These are phyloP conservation scores for Chlorencoelia australis DNA, from an alignment of 2,329 filamentous ascomycete species.

Conservation along the genomic window DNA sequence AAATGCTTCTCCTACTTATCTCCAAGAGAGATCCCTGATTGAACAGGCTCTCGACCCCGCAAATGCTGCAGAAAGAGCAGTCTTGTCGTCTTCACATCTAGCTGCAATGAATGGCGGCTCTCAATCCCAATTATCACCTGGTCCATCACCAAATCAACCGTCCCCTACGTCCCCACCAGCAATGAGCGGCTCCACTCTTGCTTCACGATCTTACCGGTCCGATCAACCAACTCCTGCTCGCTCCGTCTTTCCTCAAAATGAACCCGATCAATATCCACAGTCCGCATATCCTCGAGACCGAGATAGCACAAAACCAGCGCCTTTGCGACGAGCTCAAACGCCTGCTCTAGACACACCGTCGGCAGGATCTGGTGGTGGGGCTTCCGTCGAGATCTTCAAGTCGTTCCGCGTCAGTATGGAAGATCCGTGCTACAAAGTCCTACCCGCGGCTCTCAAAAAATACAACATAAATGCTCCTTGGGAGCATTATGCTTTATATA, in stretches of 20 bases:
- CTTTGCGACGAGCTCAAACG: conserved; percentile 49
- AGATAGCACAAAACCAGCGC: conserved; percentile 25
- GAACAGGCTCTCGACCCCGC: conserved; percentile 60
- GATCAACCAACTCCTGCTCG: conserved; percentile 45
- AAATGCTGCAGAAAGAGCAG: conserved; percentile 56
- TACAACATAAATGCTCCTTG: conserved; percentile 98
- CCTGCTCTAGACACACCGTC: conserved; percentile 51
- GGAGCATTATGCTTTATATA: conserved; percentile 95
- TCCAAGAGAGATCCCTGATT: conserved; percentile 55
- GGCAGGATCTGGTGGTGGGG: conserved; percentile 31
- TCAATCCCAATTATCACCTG: conserved; percentile 44
- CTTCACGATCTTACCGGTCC: conserved; percentile 48
- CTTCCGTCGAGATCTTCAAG: conserved; percentile 92
- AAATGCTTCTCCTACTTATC: conserved; percentile 63
- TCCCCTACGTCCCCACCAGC: conserved; percentile 58
- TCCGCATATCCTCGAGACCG: conserved; percentile 24
- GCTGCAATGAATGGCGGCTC: conserved; percentile 57
- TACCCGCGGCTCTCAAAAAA: conserved; percentile 90
- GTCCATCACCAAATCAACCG: conserved; percentile 56
- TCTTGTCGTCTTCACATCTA: conserved; percentile 58
- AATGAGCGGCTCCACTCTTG: conserved; percentile 36
- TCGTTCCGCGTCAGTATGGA: conserved; percentile 97
- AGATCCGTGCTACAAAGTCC: conserved; percentile 92
- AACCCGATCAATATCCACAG: conserved; percentile 27
- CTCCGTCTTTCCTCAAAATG: conserved; percentile 44